Percentiles rank a stretch among this genome's conserved stretches.
Evolutionary conservation across 2,329 filamentous ascomycete species (phyloP).

Genomic region (Neopestalotiopsis sp.): DNA sequence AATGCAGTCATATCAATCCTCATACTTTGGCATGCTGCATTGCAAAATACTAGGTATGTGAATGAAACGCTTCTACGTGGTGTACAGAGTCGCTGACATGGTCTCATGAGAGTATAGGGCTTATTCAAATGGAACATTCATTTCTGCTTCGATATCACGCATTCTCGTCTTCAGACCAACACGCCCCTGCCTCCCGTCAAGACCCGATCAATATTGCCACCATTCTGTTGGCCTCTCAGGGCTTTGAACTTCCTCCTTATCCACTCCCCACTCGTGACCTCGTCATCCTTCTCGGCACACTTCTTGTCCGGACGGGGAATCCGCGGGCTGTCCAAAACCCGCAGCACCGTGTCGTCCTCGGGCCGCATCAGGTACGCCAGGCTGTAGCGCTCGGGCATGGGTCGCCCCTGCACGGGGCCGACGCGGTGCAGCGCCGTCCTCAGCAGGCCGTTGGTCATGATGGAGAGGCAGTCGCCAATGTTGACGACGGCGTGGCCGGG

Average conservation of each 20-base stretch:
- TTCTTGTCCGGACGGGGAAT: not conserved
- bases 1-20: no score
- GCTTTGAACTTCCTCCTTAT: conserved; percentile 14
- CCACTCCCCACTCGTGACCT: conserved; percentile 15
- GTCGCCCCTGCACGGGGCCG: not conserved
- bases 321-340: not conserved
- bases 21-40: not conserved
- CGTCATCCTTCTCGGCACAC: not conserved
- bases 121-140: not conserved
- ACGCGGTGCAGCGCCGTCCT: not conserved
- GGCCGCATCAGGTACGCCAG: conserved; percentile 10
- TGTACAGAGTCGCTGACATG: not conserved
- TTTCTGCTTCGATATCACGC: not conserved
- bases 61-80: not conserved
- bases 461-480: conserved; percentile 8
- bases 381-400: conserved; percentile 7
- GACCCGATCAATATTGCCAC: not conserved
- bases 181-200: conserved; percentile 10
- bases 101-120: not conserved
- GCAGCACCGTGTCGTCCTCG: not conserved
- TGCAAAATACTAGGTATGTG: not conserved
- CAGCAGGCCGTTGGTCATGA: conserved; percentile 8
- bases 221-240: not conserved
- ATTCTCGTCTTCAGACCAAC: not conserved
- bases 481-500: not conserved